Base-by-base conservation (phyloP, 331 rosid genomes). In the Stylosanthes scabra region DNA sequence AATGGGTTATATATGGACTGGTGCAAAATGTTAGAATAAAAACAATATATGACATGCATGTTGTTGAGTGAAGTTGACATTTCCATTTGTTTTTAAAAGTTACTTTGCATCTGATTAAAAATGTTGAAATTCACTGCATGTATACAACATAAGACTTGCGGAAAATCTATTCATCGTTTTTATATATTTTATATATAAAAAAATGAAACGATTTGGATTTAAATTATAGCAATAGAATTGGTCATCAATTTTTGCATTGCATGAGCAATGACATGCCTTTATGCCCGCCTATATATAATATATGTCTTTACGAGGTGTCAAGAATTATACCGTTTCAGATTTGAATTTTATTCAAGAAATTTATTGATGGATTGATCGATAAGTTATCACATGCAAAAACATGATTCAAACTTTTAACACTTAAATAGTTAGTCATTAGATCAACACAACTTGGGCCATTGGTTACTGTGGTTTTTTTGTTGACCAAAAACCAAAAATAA, bases 61-160 rank as follows among this genome's bases (percentile, higher is more conserved):
- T 20, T 20, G 25, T 0, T 20, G 25, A 20, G 25, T 20, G 25
- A 20, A 20, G 25, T 20, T 20, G 25, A 20, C 25, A 20, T 20
- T 20, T 20, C 25, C 25, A 20, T 20, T 20, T 20, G 25, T 20
- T 20, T 20, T 20, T 20, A 20, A 20, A 20, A 0, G 25, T 20
- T 20, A 20, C 14, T 55, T 56, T 13, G 3, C 28, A 5, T 70
- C 9, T 8, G 11, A 40, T 40, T 12, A 29, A 41, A 54, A 11
- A 7, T 31, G 12, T 42, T 52, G 46, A 27, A 62, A 73, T 50
- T 25, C 71, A 51, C 34, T 59, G 72, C 51, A 14, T 55, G 66
- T 54, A 59, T 63, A 9, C 6, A 6, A 12, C 13, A 59, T 46
- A 34, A 59, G 68, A 60, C 14, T 29, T 20, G 2, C n/a, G 41